Percentiles rank a stretch among this genome's conserved stretches.
Conservation (phyloP, 352 stramenopile genomes). For the Phytophthora citrophthora region DNA sequence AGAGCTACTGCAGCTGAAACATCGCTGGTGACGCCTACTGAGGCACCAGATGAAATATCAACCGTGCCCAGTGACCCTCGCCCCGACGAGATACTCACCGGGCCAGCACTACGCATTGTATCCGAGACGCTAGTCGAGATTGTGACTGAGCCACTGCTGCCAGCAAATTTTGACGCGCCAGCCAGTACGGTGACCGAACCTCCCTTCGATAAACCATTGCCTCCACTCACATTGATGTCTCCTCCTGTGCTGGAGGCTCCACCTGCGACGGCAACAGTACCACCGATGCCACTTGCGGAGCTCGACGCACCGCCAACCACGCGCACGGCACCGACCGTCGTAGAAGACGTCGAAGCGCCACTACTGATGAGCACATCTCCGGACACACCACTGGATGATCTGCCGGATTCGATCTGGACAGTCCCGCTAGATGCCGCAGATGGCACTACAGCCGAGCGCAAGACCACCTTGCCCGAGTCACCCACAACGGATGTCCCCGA, state of each 20-base stretch:
- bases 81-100: slow-evolving; percentile 8
- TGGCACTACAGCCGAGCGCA: slow-evolving; percentile 18
- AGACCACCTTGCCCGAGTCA: slow-evolving; percentile 20
- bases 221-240: slow-evolving; percentile 12
- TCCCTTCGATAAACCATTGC: slow-evolving; percentile 32
- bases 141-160: slow-evolving; percentile 8
- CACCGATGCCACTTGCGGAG: slow-evolving; percentile 11
- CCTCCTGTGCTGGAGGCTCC: slow-evolving; percentile 26
- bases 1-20: too few species aligned
- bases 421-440: slow-evolving; percentile 22
- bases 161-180: slow-evolving; percentile 9
- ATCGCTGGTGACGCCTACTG: too few species aligned
- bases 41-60: too few species aligned
- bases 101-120: slow-evolving; percentile 24
- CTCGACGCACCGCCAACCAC: too few species aligned
- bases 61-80: too few species aligned
- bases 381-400: slow-evolving; percentile 15
- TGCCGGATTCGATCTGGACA: slow-evolving; percentile 21
- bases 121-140: slow-evolving; percentile 24
- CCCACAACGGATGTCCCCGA: slow-evolving; percentile 17
- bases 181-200: slow-evolving; percentile 34
- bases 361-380: slow-evolving; percentile 21
- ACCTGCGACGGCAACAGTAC: slow-evolving; percentile 14
- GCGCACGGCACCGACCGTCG: slow-evolving; percentile 1
- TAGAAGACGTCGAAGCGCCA: slow-evolving; percentile 14